Base-by-base conservation (phyloP, 176 grass and related monocot genomes). In the Raddia guianensis region DNA sequence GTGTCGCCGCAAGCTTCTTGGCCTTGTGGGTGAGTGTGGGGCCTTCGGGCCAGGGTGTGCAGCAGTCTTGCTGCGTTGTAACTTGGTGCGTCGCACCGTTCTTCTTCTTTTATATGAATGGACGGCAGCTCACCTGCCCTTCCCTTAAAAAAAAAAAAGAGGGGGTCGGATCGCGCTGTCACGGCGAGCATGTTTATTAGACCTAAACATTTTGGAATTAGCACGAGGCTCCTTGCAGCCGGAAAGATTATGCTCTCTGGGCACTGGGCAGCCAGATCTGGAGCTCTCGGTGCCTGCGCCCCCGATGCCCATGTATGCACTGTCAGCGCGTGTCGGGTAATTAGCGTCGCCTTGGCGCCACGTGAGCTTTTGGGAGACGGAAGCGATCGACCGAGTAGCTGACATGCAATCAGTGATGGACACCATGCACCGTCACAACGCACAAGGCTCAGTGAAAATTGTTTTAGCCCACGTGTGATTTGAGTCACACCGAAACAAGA, bases 131-230 rank as follows among this genome's bases (percentile, higher is more conserved):
- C n/a, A n/a, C n/a, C n/a, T n/a, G n/a, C n/a, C n/a, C n/a, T n/a
- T n/a, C n/a, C n/a, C n/a, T n/a, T n/a, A n/a, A n/a, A n/a, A n/a
- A n/a, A n/a, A n/a, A n/a, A n/a, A n/a, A 6, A 20, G 2, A 18
- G 18, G 49, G 4, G 27, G 27, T 27, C 27, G 27, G 27, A 27
- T 63, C 15, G 34, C 43, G 78, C 32, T 72, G 80, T 54, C 68
- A 69, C 13, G 75, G 51, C 11, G 50, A 12, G 9, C 20, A 77
- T 72, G 12, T 40, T 40, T 40, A 16, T 27, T 27, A 73, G 46
- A 69, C 70, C 75, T 83, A 79, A 80, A 74, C 53, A 21, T 34
- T 6, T 89, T 84, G 82, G 87, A 80, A 84, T 70, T 75, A 80
- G 81, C 82, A 80, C 35, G 76, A 70, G 70, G 87, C 70, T 14